Evolutionary conservation across 1,139 yeast species (phyloP), one percentile per base, ranked within the genome.

Genomic region (Pichia inconspicua): DNA sequence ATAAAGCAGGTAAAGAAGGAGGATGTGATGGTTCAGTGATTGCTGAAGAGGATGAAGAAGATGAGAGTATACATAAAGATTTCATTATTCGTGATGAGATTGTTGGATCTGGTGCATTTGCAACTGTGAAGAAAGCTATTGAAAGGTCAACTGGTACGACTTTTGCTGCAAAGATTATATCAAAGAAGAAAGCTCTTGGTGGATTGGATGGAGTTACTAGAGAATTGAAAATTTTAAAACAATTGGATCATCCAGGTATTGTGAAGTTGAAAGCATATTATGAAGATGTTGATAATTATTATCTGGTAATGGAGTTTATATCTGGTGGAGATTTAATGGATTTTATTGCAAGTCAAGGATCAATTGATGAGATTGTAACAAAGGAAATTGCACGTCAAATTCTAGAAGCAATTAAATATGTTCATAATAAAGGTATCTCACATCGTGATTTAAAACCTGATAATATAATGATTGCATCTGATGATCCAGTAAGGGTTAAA

Each of bases 291-390:
- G 85, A 83, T 51, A 79, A 77, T 58, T 87, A 87, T 64, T 92
- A 87, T 63, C 72, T 92, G 54, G 90, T 92, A 5, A 90, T 92
- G 97, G 98, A 92, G 62, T 84, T 83, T 58, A 94, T 92, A 19
- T 83, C 95, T 0, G 97, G 97, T 10, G 98, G 98, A n/a, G 98
- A 92, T 64, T 70, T 92, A 51, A 92, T 92, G 98, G 97, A 82
- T 67, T 89, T 87, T 67, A 95, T 90, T 2, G 92, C 95, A 0
- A 87, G 90, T 2, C 84, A 86, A 65, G 97, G 97, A 1, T 80
- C 94, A 5, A 85, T 90, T 37, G 89, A 94, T 19, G 98, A 90
- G 65, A 89, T 81, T 46, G 95, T 95, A 2, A 84, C 92, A 5
- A 81, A 84, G 55, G 96, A 86, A 49, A 86, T 92, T 22, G 76